Evolutionary conservation across 2,329 filamentous ascomycete species (phyloP), one percentile per base, ranked within the genome.

Genomic region (Fusarium sp.): DNA sequence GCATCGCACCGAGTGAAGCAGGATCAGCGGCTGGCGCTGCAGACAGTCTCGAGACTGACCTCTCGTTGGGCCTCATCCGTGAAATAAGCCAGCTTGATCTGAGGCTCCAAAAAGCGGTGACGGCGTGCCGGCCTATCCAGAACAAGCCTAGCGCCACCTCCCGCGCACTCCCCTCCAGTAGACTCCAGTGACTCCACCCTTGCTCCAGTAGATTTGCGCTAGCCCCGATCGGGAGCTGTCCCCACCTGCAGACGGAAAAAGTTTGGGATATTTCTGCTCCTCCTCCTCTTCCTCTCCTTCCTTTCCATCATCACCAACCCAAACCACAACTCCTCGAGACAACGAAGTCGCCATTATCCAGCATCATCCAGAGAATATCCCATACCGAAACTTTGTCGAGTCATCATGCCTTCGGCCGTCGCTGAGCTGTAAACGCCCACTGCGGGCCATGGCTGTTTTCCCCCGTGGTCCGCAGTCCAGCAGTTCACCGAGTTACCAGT

Each of bases 371-470:
- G 80, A 80, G 82, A 78, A 81, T 76, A 77, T 75, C 81, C 76
- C 81, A 76, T 77, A 81, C 74, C 77, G 81, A 87, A 89, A 91
- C 92, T 92, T 92, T 88, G 92, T 93, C 92, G 91, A 93, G 87
- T 75, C 80, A 86, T 77, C 83, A 92, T 92, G 90, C 91, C 90
- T 90, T 91, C 88, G 92, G 91, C 92, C 88, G 87, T 93, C 92
- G 92, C 91, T 94, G 92, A 93, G 93, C 94, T 96, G 93, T 97
- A 95, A 95, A 94, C 90, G 86, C 90, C 91, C 92, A 92, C 93
- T 95, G 91, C 92, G 92, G 91, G 90, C 88, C 85, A 81, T 84
- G 84, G 82, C 82, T 82, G 67, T 64, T 78, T 81, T 80, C 82
- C 81, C 83, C 70, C 81, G 73, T 88, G 90, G 90, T 90, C 89